Evolutionary conservation across 179 eudicot species (phyloP), one percentile per base, ranked within the genome.

Genomic region (Beta corolliflora): DNA sequence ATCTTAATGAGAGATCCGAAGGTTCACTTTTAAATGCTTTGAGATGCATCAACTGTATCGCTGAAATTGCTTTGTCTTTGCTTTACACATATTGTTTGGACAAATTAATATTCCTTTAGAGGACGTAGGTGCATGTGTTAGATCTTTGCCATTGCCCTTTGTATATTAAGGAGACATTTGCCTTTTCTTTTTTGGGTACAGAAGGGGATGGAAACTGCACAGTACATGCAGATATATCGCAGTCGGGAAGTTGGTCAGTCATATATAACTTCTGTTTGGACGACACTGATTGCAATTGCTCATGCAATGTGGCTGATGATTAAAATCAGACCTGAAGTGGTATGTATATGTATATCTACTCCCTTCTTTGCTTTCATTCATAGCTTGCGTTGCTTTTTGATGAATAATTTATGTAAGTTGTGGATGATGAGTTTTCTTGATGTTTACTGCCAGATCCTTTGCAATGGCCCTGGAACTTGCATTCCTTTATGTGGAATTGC

Each of bases 391-490:
- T 41, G 16, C 53, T 46, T 54, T 8, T 66, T 14, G 8, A 54
- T 65, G 8, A 16, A n/a, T 18, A n/a, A 67, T 23, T 3, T 46
- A 59, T 36, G 19, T 5, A 14, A 64, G 15, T 75, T 23, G 19
- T 71, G 48, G 54, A 19, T 76, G 75, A 60, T 63, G 21, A 64
- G 9, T 65, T 71, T 19, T 25, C 1, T 71, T 25, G 2, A 50
- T 84, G 68, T 46, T 71, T 73, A 36, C 46, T 80, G 15, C 50
- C 88, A 95, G 98, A 90, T 95, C 84, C 89, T 95, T 72, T 95
- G 98, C 89, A 95, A 95, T 85, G 99, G 98, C 64, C 99, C 99
- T 73, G 98, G 98, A 74, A 95, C 99, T 65, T 95, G 99, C 85
- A 82, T 95, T 81, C 99, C 99, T 10, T 78, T 95, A 21, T 95